Conservation (phyloP, 176 grass and related monocot species). For the Alopecurus myosuroides region DNA sequence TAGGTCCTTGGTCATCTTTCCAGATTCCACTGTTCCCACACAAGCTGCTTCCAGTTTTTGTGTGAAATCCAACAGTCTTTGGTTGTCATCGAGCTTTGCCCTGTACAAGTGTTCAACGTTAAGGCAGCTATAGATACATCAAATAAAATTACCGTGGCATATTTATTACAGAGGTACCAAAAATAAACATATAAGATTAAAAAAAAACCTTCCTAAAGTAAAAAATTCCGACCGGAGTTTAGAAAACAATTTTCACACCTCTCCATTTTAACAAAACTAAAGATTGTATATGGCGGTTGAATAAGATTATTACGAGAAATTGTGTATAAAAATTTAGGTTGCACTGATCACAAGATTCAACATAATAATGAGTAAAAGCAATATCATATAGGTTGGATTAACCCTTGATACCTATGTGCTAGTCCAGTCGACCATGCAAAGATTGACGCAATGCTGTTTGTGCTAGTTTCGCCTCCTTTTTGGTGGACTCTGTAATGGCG, state of each 20-base stretch:
- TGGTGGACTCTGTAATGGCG: conserved; percentile 60
- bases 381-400: not conserved
- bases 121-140: not conserved
- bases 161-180: not conserved
- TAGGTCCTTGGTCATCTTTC: conserved; percentile 89
- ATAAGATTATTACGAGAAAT: not conserved
- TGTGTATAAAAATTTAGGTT: not conserved
- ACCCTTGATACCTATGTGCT: conserved; percentile 51
- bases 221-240: not conserved
- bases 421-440: conserved; percentile 75
- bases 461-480: conserved; percentile 78
- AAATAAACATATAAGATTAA: not conserved
- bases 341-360: not conserved
- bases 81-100: conserved; percentile 59
- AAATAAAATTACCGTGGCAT: not conserved
- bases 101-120: conserved; percentile 26
- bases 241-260: not conserved
- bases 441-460: conserved; percentile 86
- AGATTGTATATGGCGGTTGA: not conserved
- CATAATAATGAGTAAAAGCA: not conserved
- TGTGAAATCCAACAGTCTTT: conserved; percentile 49
- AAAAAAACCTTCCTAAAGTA: not conserved
- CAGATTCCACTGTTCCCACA: conserved; percentile 62
- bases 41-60: conserved; percentile 61
- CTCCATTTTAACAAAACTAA: not conserved